Base-by-base conservation (phyloP, 2,329 filamentous ascomycete species). In the Sclerotinia sclerotiorum region DNA sequence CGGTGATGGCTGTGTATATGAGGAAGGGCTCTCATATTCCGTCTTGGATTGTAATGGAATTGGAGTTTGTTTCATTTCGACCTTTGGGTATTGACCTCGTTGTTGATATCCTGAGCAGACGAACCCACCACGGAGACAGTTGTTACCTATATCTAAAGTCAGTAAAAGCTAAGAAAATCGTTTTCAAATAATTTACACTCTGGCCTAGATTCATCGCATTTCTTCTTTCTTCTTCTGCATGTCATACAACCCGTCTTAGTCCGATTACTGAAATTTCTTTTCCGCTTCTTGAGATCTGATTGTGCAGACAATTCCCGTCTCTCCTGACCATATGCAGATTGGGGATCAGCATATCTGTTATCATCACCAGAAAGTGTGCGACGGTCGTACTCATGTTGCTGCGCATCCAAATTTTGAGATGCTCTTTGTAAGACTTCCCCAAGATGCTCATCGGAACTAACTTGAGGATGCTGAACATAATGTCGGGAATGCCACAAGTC, bases 181-280 rank as follows among this genome's bases (percentile, higher is more conserved):
- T 62, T 46, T 62, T 3, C 8, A n/a, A n/a, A 8, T 35, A 49
- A 83, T 91, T 84, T 84, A 96, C 95, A 98, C 79, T 93, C 88
- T 35, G 95, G 95, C 79, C 97, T 96, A 66, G 86, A 87, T 82
- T 98, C 95, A 77, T 98, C 94, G 77, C 95, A 98, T 81, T 98
- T 98, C 87, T 98, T 98, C 85, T 98, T 98, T 69, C 94, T 87
- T 77, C 88, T 87, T 70, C 94, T 86, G 78, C 94, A 98, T 7
- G 94, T 98, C 80, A 97, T 88, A 79, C 94, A 98, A 44, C 94
- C 93, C 13, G 94, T 97, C 81, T 98, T 98, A 27, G 94, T 97
- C 69, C 94, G 87, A 79, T 97, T 97, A 81, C 93, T 97, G 76
- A 97, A 98, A 76, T 92, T 92, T 51, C 90, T 84, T 79, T 92